Evolutionary conservation across 1,284 basidiomycete genomes (phyloP), one percentile per base, ranked within the genome.

Genomic region (Cryptococcus wingfieldii): DNA sequence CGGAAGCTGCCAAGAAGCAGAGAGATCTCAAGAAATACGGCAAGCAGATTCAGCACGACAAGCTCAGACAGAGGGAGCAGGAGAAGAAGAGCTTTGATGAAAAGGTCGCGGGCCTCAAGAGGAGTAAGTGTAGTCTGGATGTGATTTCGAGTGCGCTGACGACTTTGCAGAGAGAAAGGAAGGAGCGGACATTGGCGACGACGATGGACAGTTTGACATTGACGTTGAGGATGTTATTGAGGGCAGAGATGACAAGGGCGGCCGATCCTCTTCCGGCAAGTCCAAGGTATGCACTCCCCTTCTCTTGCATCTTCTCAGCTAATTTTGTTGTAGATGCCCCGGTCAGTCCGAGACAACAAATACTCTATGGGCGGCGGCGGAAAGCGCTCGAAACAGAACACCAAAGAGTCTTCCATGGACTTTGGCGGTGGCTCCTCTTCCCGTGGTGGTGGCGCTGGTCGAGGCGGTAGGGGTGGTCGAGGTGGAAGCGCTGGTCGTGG

Each of bases 21-120:
- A 83, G 95, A 51, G 90, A 97, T 71, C 87, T 92, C 59, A 98
- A 98, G 81, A 98, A 98, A 82, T 96, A 90, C 70, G 95, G 95
- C 48, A 98, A 98, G 77, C 91, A 97, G 77, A 92, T 98, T 23
- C 90, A 94, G 77, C 79, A 86, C 52, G 89, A 92, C 78, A 90
- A 90, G 77, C 79, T 86, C 66, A 85, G 87, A 71, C 87, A 90
- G 79, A 79, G 90, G 46, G 84, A 90, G 72, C 71, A 76, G 62
- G 79, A 79, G 64, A 83, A 93, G 83, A 93, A 91, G 79, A 86
- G 89, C 58, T 86, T 91, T 82, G 87, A 88, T 58, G 89, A 94
- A 63, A 79, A 86, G 45, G 79, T 94, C 51, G 86, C 89, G 69
- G 85, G 84, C 7, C 82, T 94, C 65, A 93, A 96, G 79, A 82